Evolutionary conservation across 768 basidiomycete genomes (phyloP), one percentile per base, ranked within the genome.

Genomic region (Epithele typhae): DNA sequence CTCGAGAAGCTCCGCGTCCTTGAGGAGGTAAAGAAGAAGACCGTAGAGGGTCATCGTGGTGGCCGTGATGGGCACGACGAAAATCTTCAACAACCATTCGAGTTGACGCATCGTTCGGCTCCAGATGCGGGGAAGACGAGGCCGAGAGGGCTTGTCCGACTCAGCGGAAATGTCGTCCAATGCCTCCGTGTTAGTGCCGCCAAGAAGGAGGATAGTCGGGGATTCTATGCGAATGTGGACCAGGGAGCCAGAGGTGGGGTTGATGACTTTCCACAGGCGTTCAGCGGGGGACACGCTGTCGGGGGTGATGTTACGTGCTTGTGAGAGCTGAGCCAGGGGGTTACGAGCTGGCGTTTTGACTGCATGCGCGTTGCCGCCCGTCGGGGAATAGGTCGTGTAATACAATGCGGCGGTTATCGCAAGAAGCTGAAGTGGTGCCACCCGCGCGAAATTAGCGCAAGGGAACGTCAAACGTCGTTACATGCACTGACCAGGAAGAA

Each of bases 1-100:
- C 57, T 93, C 93, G 27, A 96, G 74, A 1, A 93, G 77, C 48
- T 99, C 93, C 0, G 91, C 81, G 54, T 95, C 85, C 68, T 94
- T 95, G 51, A 97, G 70, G 2, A 99, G 74, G 61, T 93, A 93
- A 9, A 91, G 72, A 7, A 95, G 71, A 10, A 98, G 66, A 7
- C 77, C 74, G 62, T 87, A 97, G 9, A 98, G 72, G 3, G 77
- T 64, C 21, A 75, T 67, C 6, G 86, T 88, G 0, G 94, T 95
- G 5, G 73, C 73, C 7, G 80, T 77, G 60, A 96, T 94, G 0
- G 95, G 95, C 1, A 93, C 64, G 2, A 91, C 69, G 63, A 97
- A 80, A 51, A 94, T 86, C 65, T 88, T 89, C 56, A 85, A 54
- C 21, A 90, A 64, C 82, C 90, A 90, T n/a, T 81, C 63, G 7